These are phyloP conservation scores for Pichia sp. DNA, from an alignment of 1,139 yeast species.

Conservation along the genomic window DNA sequence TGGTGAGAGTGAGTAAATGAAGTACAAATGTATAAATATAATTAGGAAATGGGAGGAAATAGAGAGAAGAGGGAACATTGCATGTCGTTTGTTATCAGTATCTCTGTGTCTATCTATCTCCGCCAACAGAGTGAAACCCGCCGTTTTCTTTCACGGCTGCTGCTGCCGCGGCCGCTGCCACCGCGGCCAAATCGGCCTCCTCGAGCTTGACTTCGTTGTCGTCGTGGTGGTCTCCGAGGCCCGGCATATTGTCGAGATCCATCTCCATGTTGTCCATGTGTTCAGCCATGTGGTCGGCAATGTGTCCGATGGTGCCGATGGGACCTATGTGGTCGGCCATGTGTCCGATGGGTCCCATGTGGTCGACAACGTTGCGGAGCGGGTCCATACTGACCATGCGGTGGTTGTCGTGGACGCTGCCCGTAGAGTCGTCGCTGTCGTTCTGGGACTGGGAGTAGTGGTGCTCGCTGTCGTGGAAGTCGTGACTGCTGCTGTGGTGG, in stretches of 20 bases:
- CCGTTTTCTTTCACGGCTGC: conserved; percentile 18
- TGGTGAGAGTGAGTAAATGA: no score
- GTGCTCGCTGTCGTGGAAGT: neutral
- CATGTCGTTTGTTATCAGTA: no score
- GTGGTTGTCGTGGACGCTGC: neutral
- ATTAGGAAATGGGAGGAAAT: no score
- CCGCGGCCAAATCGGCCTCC: conserved; percentile 28
- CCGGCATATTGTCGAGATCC: neutral
- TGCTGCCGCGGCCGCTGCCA: conserved; percentile 31
- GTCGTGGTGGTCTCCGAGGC: neutral
- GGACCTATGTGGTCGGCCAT: no score
- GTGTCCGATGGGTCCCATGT: no score
- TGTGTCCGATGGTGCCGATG: no score
- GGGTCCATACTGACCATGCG: neutral
- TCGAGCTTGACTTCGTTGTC: conserved; percentile 17
- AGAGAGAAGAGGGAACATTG: no score
- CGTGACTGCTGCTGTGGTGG: neutral
- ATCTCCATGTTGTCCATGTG: neutral
- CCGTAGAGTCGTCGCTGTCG: conserved; percentile 1
- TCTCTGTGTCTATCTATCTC: neutral
- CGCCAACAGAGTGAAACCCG: neutral
- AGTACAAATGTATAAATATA: no score
- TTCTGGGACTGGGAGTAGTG: neutral
- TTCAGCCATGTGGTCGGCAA: neutral
- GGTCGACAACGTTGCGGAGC: neutral